Base-by-base conservation (phyloP, 129 eudicot species). In the Flaveria trinervia region DNA sequence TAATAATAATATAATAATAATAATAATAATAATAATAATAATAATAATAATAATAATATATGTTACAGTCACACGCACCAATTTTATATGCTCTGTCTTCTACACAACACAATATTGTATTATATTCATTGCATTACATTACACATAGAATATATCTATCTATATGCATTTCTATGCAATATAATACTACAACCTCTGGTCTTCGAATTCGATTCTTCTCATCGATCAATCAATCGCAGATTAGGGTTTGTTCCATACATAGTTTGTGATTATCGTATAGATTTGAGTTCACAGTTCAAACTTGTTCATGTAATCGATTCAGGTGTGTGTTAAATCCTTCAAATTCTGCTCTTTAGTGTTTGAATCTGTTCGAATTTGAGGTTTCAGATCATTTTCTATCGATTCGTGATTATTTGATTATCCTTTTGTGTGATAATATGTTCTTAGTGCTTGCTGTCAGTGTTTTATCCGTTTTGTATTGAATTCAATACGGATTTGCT, bases 141-240 rank as follows among this genome's bases (percentile, higher is more conserved):
- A 36, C 17, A 56, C 54, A 70, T 46, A 70, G 55, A 77, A 67
- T 65, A 78, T 46, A 71, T 71, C 76, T 73, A 50, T 39, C 26
- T 23, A 68, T 64, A 68, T 64, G 50, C 11, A 11, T 45, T 9
- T 10, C 3, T 45, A 72, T 49, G 72, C 5, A 15, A 15, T 36
- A 36, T 57, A 20, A 73, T 65, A 80, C 79, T 80, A 66, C 25
- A 18, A 45, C 26, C 6, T 79, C 56, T 71, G 65, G 66, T 49
- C 77, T 79, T 71, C 77, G 82, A 71, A 80, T 80, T 80, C 84
- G 84, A 80, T 80, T 80, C 84, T 68, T 74, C 65, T 18, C 79
- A 74, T 67, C 56, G 74, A 80, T 67, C 70, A 66, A 74, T 43
- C 41, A 66, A 44, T 67, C 69, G 60, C 39, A 65, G 55, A 28